Conservation (phyloP, 441 rosid genomes). For the Omphalea diandra region DNA sequence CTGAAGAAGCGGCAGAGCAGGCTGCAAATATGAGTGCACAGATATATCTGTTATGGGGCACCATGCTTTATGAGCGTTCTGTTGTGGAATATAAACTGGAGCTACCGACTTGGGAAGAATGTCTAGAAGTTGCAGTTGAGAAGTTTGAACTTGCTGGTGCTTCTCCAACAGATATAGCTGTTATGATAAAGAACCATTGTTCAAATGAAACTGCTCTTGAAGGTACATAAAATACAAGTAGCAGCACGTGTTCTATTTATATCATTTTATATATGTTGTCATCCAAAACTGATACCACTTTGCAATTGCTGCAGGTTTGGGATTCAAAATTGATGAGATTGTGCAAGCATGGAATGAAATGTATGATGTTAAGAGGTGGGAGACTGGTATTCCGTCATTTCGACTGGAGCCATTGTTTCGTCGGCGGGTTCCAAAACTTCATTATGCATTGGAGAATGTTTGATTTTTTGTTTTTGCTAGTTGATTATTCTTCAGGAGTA, state of each 20-base stretch:
- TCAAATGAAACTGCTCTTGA: conserved; percentile 68
- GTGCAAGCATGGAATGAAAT: conserved; percentile 99
- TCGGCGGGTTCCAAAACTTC: conserved; percentile 75
- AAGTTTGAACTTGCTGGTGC: conserved; percentile 97
- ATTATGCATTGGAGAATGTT: conserved; percentile 66
- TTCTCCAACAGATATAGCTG: conserved; percentile 79
- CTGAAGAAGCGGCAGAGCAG: conserved; percentile 68
- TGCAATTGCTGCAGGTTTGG: conserved; percentile 51
- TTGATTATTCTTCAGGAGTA: conserved; percentile 24
- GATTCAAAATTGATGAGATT: conserved; percentile 93
- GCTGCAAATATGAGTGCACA: conserved; percentile 68
- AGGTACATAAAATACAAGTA: conserved; percentile 47
- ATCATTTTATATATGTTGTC: no score
- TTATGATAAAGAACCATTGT: conserved; percentile 88
- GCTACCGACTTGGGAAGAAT: conserved; percentile 87
- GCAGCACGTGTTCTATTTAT: background rate
- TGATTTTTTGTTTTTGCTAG: conserved; percentile 24
- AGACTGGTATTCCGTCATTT: conserved; percentile 85
- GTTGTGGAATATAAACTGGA: conserved; percentile 77
- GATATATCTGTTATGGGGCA: conserved; percentile 90
- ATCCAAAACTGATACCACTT: conserved; percentile 1
- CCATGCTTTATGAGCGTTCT: conserved; percentile 92
- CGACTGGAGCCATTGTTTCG: conserved; percentile 92
- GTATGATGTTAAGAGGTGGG: conserved; percentile 97
- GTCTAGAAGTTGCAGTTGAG: conserved; percentile 89